Evolutionary conservation across 1,284 basidiomycete genomes (phyloP), one percentile per base, ranked within the genome.

Genomic region (Heterobasidion irregulare): DNA sequence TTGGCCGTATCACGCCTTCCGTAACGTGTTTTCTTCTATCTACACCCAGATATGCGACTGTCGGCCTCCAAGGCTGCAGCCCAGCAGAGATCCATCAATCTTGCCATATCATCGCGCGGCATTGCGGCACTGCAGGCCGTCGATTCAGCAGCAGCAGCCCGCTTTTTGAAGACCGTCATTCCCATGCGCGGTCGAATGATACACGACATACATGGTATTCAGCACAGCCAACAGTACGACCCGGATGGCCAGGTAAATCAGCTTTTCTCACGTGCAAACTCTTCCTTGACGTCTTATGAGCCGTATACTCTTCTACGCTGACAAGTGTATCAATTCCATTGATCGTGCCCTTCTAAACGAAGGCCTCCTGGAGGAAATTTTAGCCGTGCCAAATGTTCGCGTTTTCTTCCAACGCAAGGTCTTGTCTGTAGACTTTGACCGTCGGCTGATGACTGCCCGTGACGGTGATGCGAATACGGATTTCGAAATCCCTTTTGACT

Each of bases 181-280:
- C 94, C 95, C 59, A 97, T 99, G 94, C 84, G 82, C 59, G 94
- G 91, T 35, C 80, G 97, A 53, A 97, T 98, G 93, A 94, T 99
- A 61, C 96, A 99, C 74, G 83, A 84, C 66, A 65, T 70, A 56
- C 74, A 81, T 62, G 89, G 91, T 55, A 77, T 75, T 61, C 75
- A 81, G 60, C 80, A 91, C 64, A 91, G 89, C 63, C 94, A 96
- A 74, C 71, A 77, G 49, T 98, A 98, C 72, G 92, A 96, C 71
- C 86, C 80, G 62, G 77, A 90, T 66, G 90, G 90, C 64, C 89
- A 93, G 82, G 90, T 88, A 65, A 65, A 63, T 57, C 53, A 57
- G 50, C 58, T 57, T 62, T 63, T 50, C 49, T 33, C 58, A 56
- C 54, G 57, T 62, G 58, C 32, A 35, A 54, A 43, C 47, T 33